Evolutionary conservation across 208 protist genomes (phyloP), one percentile per base, ranked within the genome.

Genomic region (Herpetomonas samuelpessoai): DNA sequence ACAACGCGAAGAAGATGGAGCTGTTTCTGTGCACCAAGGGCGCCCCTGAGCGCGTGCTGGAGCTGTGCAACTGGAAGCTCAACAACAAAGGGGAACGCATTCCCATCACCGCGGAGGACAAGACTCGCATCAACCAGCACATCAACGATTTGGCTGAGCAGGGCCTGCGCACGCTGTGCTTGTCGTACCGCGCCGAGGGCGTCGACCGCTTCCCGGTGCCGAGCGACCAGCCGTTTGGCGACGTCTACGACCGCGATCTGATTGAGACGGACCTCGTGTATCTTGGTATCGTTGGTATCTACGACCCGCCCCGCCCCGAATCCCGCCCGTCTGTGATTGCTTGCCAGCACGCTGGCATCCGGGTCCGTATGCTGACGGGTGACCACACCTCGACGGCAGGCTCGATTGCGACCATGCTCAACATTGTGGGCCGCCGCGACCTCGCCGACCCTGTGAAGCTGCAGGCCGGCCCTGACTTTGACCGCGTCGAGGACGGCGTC

Each of bases 261-360:
- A 70, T 96, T n/a, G 93, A 97, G 74, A 51, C 77, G 18, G 86
- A 95, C 41, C 76, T 96, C 24, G 65, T 74, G 2, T 97, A 91
- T 62, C 79, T 96, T 39, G 92, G 92, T 22, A 65, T 97, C 53
- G 88, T 96, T 41, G 92, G 92, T 31, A 96, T 97, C 63, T 93
- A 95, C 58, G 93, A 97, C 66, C 93, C 93, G 24, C 91, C 89
- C 2, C 79, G 93, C 30, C 78, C 80, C 9, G 93, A 96, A 74
- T 92, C 88, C 21, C 81, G 59, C 12, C 77, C 81, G 35, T 88
- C 92, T 21, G 86, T 97, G 35, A 62, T 87, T 30, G 76, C 83
- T 10, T 97, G 92, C 68, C 85, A 97, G 62, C 70, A 91, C 56
- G 92, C 92, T 50, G 87, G 89, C 51, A 93, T 97, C 65, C 51